Base-by-base conservation (phyloP, 2,329 filamentous ascomycete genomes). In the Akanthomyces lecanii region DNA sequence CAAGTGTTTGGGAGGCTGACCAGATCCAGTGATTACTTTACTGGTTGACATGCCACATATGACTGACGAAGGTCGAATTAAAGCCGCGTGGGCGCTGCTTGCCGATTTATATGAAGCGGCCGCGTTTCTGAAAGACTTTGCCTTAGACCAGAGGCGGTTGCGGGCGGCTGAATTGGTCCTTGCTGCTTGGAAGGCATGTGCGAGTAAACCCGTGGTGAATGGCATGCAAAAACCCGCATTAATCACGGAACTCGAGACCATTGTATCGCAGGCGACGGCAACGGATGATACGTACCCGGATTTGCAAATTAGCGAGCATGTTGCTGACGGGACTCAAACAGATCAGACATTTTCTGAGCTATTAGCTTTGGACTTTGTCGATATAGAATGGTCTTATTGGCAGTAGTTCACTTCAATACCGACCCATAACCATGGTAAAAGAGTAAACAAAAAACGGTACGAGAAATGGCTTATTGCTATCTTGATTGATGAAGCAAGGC, bases 321-420 rank as follows among this genome's bases (percentile, higher is more conserved):
- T 14, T 6, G 23, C 23, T 18, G 23, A 28, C 4, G 25, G 14
- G n/a, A 2, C 2, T 44, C 36, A 28, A 4, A 30, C 21, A 5
- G 30, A 21, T 2, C 33, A 56, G 36, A 56, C 36, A 18, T 42
- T 44, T 11, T 42, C 53, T 5, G 53, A 56, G 21, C 53, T 56
- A 5, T 28, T 56, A 7, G n/a, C 25, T 7, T n/a, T 56, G 12
- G 40, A 56, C 11, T 56, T 56, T 56, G 53, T 36, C 10, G 53
- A 56, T 36, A 56, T 56, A 44, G 53, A 56, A 10, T 56, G 53
- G 53, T 56, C 53, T 4, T 56, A 23, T 18, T 56, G 53, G 53
- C 53, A 56, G 12, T 56, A 42, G 38, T 14, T 40, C 12, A 16
- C 2, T 40, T 16, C 8, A 40, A 5, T 40, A 40, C 38, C 14